Evolutionary conservation across 352 stramenopile species (phyloP), one percentile per base, ranked within the genome.

Genomic region (Phytopythium helicoides): DNA sequence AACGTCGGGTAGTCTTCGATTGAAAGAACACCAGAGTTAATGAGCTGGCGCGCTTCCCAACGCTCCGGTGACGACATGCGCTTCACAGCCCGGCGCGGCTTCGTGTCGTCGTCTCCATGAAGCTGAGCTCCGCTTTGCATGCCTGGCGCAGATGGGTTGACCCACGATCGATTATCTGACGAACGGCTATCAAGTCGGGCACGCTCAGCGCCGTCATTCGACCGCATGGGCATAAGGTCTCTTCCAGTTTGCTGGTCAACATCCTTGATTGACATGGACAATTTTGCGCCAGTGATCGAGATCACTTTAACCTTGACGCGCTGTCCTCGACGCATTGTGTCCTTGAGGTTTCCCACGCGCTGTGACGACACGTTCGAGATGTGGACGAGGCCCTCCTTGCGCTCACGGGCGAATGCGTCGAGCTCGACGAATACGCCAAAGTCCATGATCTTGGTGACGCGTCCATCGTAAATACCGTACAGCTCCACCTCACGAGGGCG

Each of bases 1-100:
- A 98, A 99, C 2, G 92, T 98, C 21, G 97, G 97, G 54, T 99
- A 98, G 64, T 99, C 94, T 63, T 99, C 95, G 7, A 99, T 85
- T 0, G 91, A 95, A n/a, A 99, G 78, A 11, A 99, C 97, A 36
- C 97, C 97, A 12, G 93, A 98, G 55, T 96, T 96, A 63, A 99
- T 98, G 3, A 99, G 79, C 71, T 99, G 97, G 40, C 95, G 85
- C 1, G 96, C 95, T 66, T 99, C 97, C 80, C 95, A 99, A 14
- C 97, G 83, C 67, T 99, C 97, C 2, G 96, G 94, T 28, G 96
- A 97, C 19, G 93, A 98, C 66, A 99, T 87, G 33, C 95, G 87
- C 59, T 97, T 95, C 12, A 64, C 64, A 19, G 78, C 76, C 31
- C 86, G 77, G 42, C 87, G 76, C n/a, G 76, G 63, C 53, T 91